Base-by-base conservation (phyloP, 2,329 filamentous ascomycete species). In the Pseudogymnoascus sp. region DNA sequence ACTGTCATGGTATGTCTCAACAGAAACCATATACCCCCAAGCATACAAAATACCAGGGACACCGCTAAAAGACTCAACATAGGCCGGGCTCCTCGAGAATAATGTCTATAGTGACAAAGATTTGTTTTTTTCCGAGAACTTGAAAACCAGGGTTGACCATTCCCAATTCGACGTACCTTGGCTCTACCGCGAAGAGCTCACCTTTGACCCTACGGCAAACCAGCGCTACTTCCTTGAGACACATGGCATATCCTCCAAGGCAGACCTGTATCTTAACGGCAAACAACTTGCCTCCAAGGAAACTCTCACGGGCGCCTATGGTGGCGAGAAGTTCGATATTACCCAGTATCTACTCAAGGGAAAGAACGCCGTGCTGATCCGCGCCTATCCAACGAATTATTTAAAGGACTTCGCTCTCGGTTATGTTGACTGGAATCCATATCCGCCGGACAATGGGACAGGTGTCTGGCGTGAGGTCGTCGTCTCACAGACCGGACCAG, bases 351-450 rank as follows among this genome's bases (percentile, higher is more conserved):
- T 82, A 0, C 73, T 74, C 1, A 66, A 68, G 0, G 75, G 76
- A 0, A 62, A 65, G 0, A 87, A 87, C 67, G 79, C 80, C 0
- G 66, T 88, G 2, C 74, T 82, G 1, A 78, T 87, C 17, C 76
- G 77, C 40, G 81, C 79, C 0, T 79, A 86, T 66, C 84, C 84
- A 0, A 86, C 84, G 0, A 76, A 84, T 66, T 87, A 86, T 69
- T 77, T 82, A 15, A 77, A 80, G 23, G 83, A 87, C 65, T 79
- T 87, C 62, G 83, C 80, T 0, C 73, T 85, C 9, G 83, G 83
- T 0, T 87, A 85, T 63, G 79, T 84, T 0, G 84, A 87, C 68
- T 87, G 84, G 84, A 86, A 86, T 63, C 83, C 83, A 0, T 80
- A 81, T 62, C 83, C 84, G 0, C 79, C 82, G 0, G 85, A 87